These are phyloP conservation scores for Protoeuglena noctilucae DNA, from an alignment of 139 green algal species.

Conservation along the genomic window DNA sequence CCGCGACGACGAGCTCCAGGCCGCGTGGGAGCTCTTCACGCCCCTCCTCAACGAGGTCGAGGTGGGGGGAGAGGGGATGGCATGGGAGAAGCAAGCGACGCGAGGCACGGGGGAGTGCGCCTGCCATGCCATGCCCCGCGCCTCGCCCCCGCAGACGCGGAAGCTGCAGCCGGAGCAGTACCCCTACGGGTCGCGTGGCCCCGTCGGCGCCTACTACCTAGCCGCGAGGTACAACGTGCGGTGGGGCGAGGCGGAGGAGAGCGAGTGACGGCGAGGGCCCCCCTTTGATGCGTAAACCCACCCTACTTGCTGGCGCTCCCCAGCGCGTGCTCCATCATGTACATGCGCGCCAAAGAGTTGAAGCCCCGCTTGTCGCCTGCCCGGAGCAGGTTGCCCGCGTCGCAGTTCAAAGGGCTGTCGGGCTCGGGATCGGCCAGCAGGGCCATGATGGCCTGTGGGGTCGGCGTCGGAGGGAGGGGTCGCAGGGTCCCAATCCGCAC, in stretches of 20 bases:
- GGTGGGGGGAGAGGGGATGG: slow-evolving; percentile 29
- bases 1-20: slow-evolving; percentile 86
- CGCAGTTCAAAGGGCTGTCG: slow-evolving; percentile 1
- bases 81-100: slow-evolving; percentile 23
- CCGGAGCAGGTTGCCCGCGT: slow-evolving; percentile 6
- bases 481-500: too few species aligned
- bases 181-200: slow-evolving; percentile 87
- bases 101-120: too few species aligned
- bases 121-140: too few species aligned
- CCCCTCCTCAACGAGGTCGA: slow-evolving; percentile 55
- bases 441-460: slow-evolving; percentile 3
- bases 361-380: slow-evolving; percentile 3
- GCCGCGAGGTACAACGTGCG: slow-evolving; percentile 87
- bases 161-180: slow-evolving; percentile 83
- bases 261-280: too few species aligned
- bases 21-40: slow-evolving; percentile 90
- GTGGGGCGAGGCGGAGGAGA: slow-evolving; percentile 73
- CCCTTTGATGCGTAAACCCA: too few species aligned
- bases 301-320: too few species aligned
- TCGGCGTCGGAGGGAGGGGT: too few species aligned
- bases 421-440: neutral
- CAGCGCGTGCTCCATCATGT: slow-evolving; percentile 4
- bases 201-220: slow-evolving; percentile 92
- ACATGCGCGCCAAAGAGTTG: slow-evolving; percentile 3
- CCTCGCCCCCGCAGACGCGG: too few species aligned